Base-by-base conservation (phyloP, 1,284 basidiomycete species). In the Leccinum subspadiceum region DNA sequence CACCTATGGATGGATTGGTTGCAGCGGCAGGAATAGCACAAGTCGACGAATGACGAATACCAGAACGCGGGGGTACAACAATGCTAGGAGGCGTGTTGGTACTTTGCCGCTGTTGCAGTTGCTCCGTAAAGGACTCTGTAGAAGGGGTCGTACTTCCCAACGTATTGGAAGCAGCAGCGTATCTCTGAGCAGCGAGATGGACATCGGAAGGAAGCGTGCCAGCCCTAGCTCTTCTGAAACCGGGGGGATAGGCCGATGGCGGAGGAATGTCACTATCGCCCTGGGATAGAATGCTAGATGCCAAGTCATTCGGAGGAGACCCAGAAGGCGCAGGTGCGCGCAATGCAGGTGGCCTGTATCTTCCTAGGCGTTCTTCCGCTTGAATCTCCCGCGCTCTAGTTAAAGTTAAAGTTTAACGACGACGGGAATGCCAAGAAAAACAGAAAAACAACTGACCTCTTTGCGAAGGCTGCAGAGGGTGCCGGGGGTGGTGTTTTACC, bases 401-500 rank as follows among this genome's bases (percentile, higher is more conserved):
- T 6, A 60, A 52, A 49, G 59, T 35, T 41, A 56, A 64, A 24
- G 62, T 61, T 35, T 61, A 66, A 65, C 54, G 58, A 64, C 53
- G 60, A 58, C 56, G 55, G 59, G 20, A 53, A 67, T 50, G 54
- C 49, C 55, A 59, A 56, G 53, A 54, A 59, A 64, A 44, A 17
- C 1, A 56, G 53, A 54, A 59, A 64, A 44, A 17, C 10, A 12
- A 44, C 60, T 57, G 56, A 93, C 92, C 92, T 85, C 82, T 93
- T 93, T 50, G 92, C 91, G 76, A 82, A 94, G 33, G 90, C 92
- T 66, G 92, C 92, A 62, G 92, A 94, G 59, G 92, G 92, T 22
- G 92, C 92, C 56, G 92, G 92, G 62, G 92, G 92, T 62, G 92
- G 92, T 2, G 92, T 93, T 78, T 93, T 93, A 65, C 91, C 91